Conservation (phyloP, 345 rosid genomes). For the Brassica incana region DNA sequence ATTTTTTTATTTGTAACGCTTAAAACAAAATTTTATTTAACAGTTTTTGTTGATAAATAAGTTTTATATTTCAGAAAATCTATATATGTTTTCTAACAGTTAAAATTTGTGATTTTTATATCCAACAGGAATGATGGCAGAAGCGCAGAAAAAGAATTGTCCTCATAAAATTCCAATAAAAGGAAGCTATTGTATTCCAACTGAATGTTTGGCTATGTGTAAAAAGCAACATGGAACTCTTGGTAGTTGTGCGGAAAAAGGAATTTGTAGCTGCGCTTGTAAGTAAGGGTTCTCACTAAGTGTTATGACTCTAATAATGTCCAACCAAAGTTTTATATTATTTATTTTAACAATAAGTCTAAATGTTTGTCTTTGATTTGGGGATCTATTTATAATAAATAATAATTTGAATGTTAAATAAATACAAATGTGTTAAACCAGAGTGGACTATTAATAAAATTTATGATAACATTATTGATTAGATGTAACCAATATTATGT, state of each 20-base stretch:
- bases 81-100: neutral
- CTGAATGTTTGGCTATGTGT: neutral
- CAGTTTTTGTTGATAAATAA: neutral
- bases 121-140: neutral
- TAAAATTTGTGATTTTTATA: neutral
- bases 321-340: neutral
- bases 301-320: neutral
- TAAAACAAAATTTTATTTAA: neutral
- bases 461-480: too few species aligned
- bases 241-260: neutral
- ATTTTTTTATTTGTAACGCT: neutral
- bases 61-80: neutral
- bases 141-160: neutral
- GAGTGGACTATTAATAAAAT: too few species aligned
- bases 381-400: neutral
- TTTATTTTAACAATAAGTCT: neutral
- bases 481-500: too few species aligned
- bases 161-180: neutral
- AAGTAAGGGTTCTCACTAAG: neutral
- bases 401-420: neutral
- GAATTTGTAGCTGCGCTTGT: neutral
- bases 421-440: too few species aligned
- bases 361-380: neutral
- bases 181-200: neutral
- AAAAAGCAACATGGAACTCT: neutral